Conservation (phyloP, 148 eudicot species). For the Chenopodium quinoa region DNA sequence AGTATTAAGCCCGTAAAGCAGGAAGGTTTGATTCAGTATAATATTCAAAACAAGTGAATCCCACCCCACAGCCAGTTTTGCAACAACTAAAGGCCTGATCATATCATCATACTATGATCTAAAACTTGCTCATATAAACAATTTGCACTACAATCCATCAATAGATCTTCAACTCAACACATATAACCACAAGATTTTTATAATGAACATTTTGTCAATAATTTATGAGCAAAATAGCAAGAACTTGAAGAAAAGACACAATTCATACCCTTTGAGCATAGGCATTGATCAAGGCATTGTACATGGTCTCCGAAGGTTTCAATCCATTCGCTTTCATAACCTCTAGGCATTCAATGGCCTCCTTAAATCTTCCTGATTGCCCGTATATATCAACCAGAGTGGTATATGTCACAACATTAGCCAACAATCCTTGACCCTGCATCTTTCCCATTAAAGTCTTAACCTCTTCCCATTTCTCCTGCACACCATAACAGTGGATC, state of each 20-base stretch:
- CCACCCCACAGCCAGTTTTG: neutral
- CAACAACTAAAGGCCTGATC: neutral
- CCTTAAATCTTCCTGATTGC: conserved; percentile 80
- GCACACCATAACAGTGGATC: conserved; percentile 82
- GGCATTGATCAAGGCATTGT: conserved; percentile 94
- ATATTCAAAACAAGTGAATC: neutral
- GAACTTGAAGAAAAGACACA: neutral
- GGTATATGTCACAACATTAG: conserved; percentile 88
- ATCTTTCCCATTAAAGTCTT: conserved; percentile 64
- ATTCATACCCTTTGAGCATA: conserved; percentile 86
- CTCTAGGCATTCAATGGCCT: conserved; percentile 92
- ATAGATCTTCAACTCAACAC: neutral
- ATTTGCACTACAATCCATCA: neutral
- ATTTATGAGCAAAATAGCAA: neutral
- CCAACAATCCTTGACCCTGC: conserved; percentile 81
- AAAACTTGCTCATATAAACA: neutral
- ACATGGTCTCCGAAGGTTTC: conserved; percentile 86
- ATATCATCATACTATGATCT: neutral
- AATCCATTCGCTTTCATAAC: conserved; percentile 85
- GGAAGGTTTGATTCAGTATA: neutral
- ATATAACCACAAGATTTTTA: neutral
- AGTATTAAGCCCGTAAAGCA: neutral
- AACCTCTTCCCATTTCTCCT: conserved; percentile 77
- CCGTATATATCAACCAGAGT: conserved; percentile 86
- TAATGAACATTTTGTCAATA: neutral